Percentiles rank a stretch among this genome's conserved stretches.
phyloP scores from a whole-genome alignment of 257 asterid species.

The Euphrasia confusa region DNA sequence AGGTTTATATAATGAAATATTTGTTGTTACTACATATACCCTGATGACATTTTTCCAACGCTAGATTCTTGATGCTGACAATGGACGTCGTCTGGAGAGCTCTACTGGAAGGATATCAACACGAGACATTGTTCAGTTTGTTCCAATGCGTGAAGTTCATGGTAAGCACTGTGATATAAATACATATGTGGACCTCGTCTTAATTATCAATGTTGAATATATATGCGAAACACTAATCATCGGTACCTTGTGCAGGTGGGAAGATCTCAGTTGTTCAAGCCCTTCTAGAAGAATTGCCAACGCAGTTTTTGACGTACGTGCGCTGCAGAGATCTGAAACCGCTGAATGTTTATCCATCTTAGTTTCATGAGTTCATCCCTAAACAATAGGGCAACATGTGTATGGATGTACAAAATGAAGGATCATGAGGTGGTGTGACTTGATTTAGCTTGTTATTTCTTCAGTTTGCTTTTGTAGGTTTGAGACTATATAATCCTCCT shows the following conservation, averaged over 20 bases:
- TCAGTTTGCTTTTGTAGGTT: too few species aligned
- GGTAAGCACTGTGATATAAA: slow-evolving; percentile 29
- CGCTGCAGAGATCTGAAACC: slow-evolving; percentile 71
- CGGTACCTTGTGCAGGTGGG: slow-evolving; percentile 38
- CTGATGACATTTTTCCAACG: neutral
- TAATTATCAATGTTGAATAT: too few species aligned
- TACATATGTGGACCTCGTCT: too few species aligned
- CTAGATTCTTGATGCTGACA: slow-evolving; percentile 79
- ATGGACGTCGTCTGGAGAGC: slow-evolving; percentile 58
- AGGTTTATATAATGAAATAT: neutral
- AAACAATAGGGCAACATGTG: neutral
- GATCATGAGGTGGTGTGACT: neutral
- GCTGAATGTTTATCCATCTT: slow-evolving; percentile 25
- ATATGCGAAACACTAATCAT: neutral
- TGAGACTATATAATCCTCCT: too few species aligned
- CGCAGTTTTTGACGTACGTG: slow-evolving; percentile 62
- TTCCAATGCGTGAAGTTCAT: slow-evolving; percentile 80
- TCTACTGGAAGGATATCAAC: slow-evolving; percentile 71
- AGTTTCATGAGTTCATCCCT: neutral
- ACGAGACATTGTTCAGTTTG: slow-evolving; percentile 75
- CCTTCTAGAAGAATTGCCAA: slow-evolving; percentile 69
- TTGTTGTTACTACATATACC: neutral
- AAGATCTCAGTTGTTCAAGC: slow-evolving; percentile 60
- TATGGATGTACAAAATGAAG: neutral
- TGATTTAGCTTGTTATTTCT: neutral